Base-by-base conservation (phyloP, 768 basidiomycete species). In the Kwoniella pini region DNA sequence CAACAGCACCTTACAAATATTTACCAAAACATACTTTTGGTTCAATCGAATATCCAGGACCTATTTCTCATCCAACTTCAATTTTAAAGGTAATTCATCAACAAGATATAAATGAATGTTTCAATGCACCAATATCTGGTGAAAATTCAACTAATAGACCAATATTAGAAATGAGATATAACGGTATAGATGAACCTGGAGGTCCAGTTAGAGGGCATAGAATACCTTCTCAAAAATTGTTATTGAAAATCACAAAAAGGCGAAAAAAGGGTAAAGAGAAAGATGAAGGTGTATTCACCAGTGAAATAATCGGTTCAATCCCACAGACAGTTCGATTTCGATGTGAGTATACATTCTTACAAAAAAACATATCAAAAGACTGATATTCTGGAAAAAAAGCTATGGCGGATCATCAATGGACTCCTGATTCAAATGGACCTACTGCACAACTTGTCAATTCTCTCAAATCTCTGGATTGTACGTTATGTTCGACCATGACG, bases 391-490 rank as follows among this genome's bases (percentile, higher is more conserved):
- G 15, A 15, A 36, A 15, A 7, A 30, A 58, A 97, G 95, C 87
- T 58, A 91, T 97, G 89, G 90, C 87, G 38, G 95, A 98, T 77
- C 96, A 86, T 75, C 93, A 96, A 77, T 96, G 86, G 77, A 84
- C 87, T 62, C 91, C 91, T 1, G 82, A 88, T 57, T 80, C 82
- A 74, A 77, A 84, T 13, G 91, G 95, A 70, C 86, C 88, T 2
- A 80, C 91, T 3, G 77, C 86, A 1, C 81, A 85, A 58, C 79
- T 98, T 54, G 86, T 90, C 3, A 67, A 82, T 12, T 84, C 90
- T 0, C 87, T 97, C 85, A 84, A 86, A 48, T 81, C 81, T 5
- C 86, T 96, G 83, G 88, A 98, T 66, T 88, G 95, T 95, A 71
- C 54, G 84, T 60, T 19, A 3, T 13, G 28, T 38, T 28, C 15